Evolutionary conservation across 805 yeast species (phyloP), one percentile per base, ranked within the genome.

Genomic region (baker's yeast (Saccharomyces cerevisiae)): DNA sequence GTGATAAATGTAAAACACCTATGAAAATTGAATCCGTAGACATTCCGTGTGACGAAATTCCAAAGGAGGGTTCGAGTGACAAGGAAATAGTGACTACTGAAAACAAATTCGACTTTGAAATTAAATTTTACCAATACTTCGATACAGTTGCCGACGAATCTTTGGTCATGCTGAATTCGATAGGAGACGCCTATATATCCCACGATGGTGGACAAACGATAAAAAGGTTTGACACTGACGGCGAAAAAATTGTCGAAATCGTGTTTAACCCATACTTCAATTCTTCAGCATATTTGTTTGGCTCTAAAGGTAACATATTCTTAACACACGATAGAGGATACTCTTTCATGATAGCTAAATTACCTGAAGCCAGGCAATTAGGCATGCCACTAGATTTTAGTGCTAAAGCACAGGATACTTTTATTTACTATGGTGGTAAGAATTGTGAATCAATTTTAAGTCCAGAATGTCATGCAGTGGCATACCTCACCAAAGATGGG

Each of bases 361-460:
- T 81, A 6, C 92, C 92, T 2, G 69, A 79, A 22, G 75, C 83
- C n/a, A 69, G 74, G 55, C 69, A 70, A 50, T 52, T 64, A 32
- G 70, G 69, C 4, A 61, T 73, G 46, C 76, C 80, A 1, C 63
- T 90, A 43, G 72, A 81, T 11, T 91, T 89, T 74, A 84, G 85
- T 67, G 81, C 83, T 27, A 70, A 70, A 6, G 76, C 81, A 56
- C 64, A 78, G 0, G 69, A 79, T 6, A 77, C 81, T 64, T 81
- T 89, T 60, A 83, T 92, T 41, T 85, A 87, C 77, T 78, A 79
- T 59, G 87, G 94, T 3, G 79, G 79, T 47, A 73, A n/a, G n/a
- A n/a, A n/a, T n/a, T n/a, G n/a, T n/a, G n/a, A n/a, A n/a, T n/a
- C n/a, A n/a, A n/a, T n/a, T 14, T 63, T 67, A 22, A 70, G 70